Evolutionary conservation across 108 stramenopile species (phyloP), one percentile per base, ranked within the genome.

Genomic region (Seminavis robusta): DNA sequence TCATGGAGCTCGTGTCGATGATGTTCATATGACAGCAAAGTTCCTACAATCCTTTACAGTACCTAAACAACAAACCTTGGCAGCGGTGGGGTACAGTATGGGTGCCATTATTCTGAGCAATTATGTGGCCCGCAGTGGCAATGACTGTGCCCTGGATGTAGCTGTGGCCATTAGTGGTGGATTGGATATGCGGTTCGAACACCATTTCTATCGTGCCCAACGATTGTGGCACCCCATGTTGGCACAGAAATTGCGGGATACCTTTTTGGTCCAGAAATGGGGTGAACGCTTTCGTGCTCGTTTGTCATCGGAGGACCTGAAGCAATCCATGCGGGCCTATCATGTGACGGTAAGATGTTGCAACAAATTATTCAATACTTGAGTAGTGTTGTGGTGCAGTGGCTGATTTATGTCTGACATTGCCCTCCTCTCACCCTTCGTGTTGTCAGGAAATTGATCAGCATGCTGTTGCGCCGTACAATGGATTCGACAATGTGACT

Each of bases 221-320:
- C 65, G 80, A 25, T 50, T 93, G 4, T 95, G 94, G 94, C 94
- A 95, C 56, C 94, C 94, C 0, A 67, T 94, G 63, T 64, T 95
- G 3, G 81, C 90, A 0, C 65, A 79, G 27, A 68, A 56, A 1
- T 47, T 84, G 33, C 39, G 83, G 28, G 71, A 63, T 24, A 66
- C 77, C 20, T 79, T 88, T 30, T 28, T 87, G 0, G 31, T 84
- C 19, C 76, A 75, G 32, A 83, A 87, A 39, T 81, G 76, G 52
- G 80, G 67, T 2, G 50, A 73, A 9, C 64, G 79, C 30, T 78
- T 77, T 45, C 63, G 65, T 37, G 52, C 66, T 20, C 49, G 78
- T 25, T 46, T 88, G 45, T 70, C 67, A 0, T 51, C 53, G 17
- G 64, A 69, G 8, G 65, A 83, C 10, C 60, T 78, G 29, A 30